phyloP scores from a whole-genome alignment of 805 yeast species.

The Wickerhamomyces bovis region DNA sequence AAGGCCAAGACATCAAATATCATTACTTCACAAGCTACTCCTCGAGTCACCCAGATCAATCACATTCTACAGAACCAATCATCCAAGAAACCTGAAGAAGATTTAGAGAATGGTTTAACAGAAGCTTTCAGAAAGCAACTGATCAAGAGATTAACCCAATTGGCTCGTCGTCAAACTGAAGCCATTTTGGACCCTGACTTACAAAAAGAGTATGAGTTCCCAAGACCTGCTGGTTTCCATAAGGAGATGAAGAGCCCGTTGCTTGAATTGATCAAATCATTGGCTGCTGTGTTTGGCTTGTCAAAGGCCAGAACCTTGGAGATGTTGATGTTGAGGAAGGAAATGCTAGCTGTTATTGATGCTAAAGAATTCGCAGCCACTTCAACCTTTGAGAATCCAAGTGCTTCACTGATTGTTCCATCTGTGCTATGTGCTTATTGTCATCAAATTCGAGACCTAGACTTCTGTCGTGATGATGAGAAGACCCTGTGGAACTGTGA shows the following conservation, averaged over 20 bases:
- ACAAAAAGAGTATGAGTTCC: slow-evolving; percentile 63
- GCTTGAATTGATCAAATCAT: slow-evolving; percentile 68
- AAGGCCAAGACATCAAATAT: slow-evolving; percentile 39
- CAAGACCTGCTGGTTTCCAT: slow-evolving; percentile 71
- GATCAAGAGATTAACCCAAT: slow-evolving; percentile 55
- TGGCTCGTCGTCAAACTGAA: slow-evolving; percentile 67
- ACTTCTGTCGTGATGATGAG: slow-evolving; percentile 68
- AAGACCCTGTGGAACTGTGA: slow-evolving; percentile 49
- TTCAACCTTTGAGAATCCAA: slow-evolving; percentile 69
- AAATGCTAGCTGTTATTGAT: slow-evolving; percentile 66
- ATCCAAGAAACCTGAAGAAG: slow-evolving; percentile 27
- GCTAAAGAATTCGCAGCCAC: slow-evolving; percentile 79
- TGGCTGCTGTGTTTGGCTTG: slow-evolving; percentile 67
- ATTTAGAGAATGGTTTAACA: slow-evolving; percentile 42
- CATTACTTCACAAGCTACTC: slow-evolving; percentile 37
- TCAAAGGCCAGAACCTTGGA: slow-evolving; percentile 64
- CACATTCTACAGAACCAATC: slow-evolving; percentile 43
- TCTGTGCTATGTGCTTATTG: slow-evolving; percentile 79
- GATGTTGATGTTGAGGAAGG: slow-evolving; percentile 67
- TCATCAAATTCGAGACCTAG: slow-evolving; percentile 66
- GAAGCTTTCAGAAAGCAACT: slow-evolving; percentile 57
- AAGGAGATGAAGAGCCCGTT: slow-evolving; percentile 59
- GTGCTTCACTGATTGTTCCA: slow-evolving; percentile 58
- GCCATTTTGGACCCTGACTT: slow-evolving; percentile 61
- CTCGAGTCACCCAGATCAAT: slow-evolving; percentile 64